Evolutionary conservation across 176 grass and related monocot species (phyloP), one percentile per base, ranked within the genome.

Genomic region (Secale cereale): DNA sequence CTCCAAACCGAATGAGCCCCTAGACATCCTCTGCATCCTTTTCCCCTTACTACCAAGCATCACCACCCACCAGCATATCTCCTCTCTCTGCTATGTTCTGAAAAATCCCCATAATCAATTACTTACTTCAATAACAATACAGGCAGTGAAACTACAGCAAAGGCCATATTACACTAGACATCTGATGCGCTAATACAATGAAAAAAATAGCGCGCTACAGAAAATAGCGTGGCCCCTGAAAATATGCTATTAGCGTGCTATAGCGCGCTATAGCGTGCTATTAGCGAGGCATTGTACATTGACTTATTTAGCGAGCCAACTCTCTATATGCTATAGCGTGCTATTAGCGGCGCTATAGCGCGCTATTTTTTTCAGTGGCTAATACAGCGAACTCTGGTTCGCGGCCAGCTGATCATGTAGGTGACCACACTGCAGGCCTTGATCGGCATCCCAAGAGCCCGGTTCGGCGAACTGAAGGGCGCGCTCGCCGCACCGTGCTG

Each of bases 81-180:
- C 32, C 50, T 20, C 64, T 87, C 77, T 77, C 77, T 77, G 81
- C 32, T 81, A 85, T 72, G 85, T 66, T 77, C 52, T 20, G 23
- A 72, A 81, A 39, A 77, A 28, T 72, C 77, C 56, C 72, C 83
- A 70, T 35, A 40, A 76, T 79, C 85, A 91, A 85, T 85, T 88
- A 88, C 89, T 91, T 76, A 87, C 89, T 91, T 71, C 63, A 70
- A 64, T 85, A 91, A 84, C 78, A 64, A 71, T 88, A 91, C 71
- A 88, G 54, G 70, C 63, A 76, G 67, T 80, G 89, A 85, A 88
- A 64, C 85, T 78, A 91, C 70, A 87, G 64, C 50, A 85, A 85
- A 65, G 70, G 84, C 77, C 71, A 32, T 81, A 85, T 76, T 81
- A 89, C 52, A 84, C 77, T 87, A 59, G 68, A 62, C 76, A 65